Base-by-base conservation (phyloP, 306 rosid genomes). In the Mimosa pudica region DNA sequence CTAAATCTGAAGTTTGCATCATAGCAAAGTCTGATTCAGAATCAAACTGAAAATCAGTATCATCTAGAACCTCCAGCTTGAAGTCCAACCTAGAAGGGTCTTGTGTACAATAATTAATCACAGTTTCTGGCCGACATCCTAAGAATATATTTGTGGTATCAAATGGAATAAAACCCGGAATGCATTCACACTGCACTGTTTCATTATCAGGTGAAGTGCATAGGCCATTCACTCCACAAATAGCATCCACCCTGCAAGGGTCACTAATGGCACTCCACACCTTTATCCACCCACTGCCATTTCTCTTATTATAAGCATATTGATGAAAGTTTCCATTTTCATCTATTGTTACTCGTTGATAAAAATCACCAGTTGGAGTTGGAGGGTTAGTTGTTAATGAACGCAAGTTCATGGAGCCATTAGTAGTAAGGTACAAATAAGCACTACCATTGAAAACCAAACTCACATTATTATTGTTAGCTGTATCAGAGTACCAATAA, bases 171-270 rank as follows among this genome's bases (percentile, higher is more conserved):
- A 32, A 78, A 70, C 85, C 83, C 0, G 52, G 81, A 35, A 85
- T 10, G 38, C 88, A 85, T 0, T 46, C 70, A 35, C 85, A 85
- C 6, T 61, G 63, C 1, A 77, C 75, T 1, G 80, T 30, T 81
- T 77, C 80, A 35, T 81, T 81, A 64, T 85, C 81, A 5, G 78
- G 58, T 20, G 88, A 85, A 74, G 81, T 69, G 75, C 83, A 81
- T 77, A 81, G 8, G 17, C 54, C 83, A 52, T 78, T 68, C 6
- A 74, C 14, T 48, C 88, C 85, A 70, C 85, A 85, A 52, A 85
- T n/a, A 11, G 7, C 47, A 45, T 46, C 44, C 54, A 54, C 83
- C 71, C 33, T 54, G 62, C 85, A 85, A 2, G 88, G 73, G 49
- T 85, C 83, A 2, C 74, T 67, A 18, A 17, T 11, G 38, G 38